Evolutionary conservation across 768 basidiomycete genomes (phyloP).

Genomic region (Kwoniella heveanensis): DNA sequence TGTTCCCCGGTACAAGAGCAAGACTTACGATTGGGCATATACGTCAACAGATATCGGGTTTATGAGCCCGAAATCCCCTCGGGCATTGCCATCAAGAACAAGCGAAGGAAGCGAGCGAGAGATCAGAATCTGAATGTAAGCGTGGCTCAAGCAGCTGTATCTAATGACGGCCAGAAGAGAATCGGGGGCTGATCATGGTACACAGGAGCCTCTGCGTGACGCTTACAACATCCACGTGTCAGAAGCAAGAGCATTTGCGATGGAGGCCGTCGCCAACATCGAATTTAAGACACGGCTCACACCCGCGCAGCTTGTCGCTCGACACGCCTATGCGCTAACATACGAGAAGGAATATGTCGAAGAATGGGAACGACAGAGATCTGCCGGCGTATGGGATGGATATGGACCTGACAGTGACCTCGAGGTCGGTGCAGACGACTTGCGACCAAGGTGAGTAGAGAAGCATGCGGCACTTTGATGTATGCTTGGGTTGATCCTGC

Average conservation of each 20-base stretch:
- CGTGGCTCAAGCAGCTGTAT: no score
- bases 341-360: constrained; percentile 43
- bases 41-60: constrained; percentile 47
- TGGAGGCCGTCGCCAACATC: constrained; percentile 25
- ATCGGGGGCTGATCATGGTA: neutral
- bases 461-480: no score
- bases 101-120: constrained; percentile 39
- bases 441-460: constrained; percentile 36
- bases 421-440: constrained; percentile 27
- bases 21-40: no score
- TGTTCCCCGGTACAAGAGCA: no score
- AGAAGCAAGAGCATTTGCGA: constrained; percentile 29
- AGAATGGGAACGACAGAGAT: constrained; percentile 30
- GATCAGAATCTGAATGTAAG: constrained; percentile 54
- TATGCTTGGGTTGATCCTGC: no score
- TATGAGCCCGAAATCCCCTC: constrained; percentile 51
- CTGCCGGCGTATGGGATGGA: constrained; percentile 23
- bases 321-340: constrained; percentile 53
- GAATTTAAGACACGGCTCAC: constrained; percentile 32
- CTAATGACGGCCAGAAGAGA: no score
- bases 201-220: constrained; percentile 47
- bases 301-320: constrained; percentile 39
- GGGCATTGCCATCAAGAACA: constrained; percentile 51
- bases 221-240: constrained; percentile 41
- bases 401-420: constrained; percentile 10